Conservation (phyloP, 2,329 filamentous ascomycete species). For the Byssoonygena ceratinophila region DNA sequence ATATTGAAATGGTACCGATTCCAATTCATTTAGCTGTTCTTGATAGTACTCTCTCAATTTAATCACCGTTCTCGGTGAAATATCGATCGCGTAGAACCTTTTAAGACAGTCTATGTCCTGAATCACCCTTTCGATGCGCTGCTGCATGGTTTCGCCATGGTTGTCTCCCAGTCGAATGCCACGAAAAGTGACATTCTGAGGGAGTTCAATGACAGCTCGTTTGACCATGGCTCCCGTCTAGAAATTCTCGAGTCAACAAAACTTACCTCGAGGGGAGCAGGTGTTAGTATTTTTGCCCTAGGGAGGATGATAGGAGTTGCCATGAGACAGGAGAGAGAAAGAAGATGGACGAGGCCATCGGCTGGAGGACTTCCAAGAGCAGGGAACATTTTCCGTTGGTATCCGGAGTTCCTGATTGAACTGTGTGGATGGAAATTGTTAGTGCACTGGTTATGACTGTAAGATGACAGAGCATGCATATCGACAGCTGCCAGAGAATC, state of each 20-base stretch:
- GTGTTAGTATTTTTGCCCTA: too few species aligned
- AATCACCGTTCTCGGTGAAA: slow-evolving; percentile 34
- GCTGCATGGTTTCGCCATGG: slow-evolving; percentile 28
- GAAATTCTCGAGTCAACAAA: too few species aligned
- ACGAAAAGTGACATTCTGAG: background rate
- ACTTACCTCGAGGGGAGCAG: too few species aligned
- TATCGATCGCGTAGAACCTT: slow-evolving; percentile 41
- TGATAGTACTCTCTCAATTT: slow-evolving; percentile 36
- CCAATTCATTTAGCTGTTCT: slow-evolving; percentile 34
- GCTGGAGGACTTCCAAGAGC: too few species aligned
- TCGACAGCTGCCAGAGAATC: too few species aligned
- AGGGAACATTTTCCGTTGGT: background rate
- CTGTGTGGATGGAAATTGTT: too few species aligned
- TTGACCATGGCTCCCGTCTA: slow-evolving; percentile 1
- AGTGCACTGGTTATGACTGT: too few species aligned
- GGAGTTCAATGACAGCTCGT: background rate
- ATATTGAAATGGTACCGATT: slow-evolving; percentile 27
- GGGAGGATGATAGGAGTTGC: too few species aligned
- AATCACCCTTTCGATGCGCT: slow-evolving; percentile 37
- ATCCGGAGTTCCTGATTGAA: background rate
- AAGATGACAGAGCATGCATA: too few species aligned
- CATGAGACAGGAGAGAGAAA: too few species aligned
- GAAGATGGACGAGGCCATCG: too few species aligned
- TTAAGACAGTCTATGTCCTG: slow-evolving; percentile 41
- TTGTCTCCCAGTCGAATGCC: background rate